Conservation (phyloP, 192 early-diverging fungal genomes). For the Linnemannia hyalina region DNA sequence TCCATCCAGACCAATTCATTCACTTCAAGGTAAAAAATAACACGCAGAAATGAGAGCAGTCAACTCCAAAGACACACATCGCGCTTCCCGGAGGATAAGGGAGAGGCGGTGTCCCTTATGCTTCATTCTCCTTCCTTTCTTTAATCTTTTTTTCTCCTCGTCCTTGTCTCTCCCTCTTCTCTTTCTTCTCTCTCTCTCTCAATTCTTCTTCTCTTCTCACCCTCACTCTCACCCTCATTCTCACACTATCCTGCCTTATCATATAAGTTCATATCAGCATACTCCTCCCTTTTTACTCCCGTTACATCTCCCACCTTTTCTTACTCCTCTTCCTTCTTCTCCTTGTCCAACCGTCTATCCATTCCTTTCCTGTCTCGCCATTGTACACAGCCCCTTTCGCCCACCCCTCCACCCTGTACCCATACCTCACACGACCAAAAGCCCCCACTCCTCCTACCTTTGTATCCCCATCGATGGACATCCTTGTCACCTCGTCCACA, state of each 20-base stretch:
- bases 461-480: neutral
- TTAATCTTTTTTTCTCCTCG: neutral
- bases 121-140: neutral
- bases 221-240: neutral
- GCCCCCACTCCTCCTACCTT: neutral
- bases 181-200: neutral
- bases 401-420: neutral
- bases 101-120: neutral
- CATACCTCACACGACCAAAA: slow-evolving; percentile 1
- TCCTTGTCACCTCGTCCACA: neutral
- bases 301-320: neutral
- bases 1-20: neutral
- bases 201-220: neutral
- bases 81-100: neutral
- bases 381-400: neutral
- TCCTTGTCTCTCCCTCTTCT: neutral
- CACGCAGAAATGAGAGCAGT: neutral
- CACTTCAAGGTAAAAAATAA: too few species aligned
- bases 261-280: neutral
- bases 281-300: neutral
- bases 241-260: slow-evolving; percentile 1
- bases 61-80: too few species aligned
- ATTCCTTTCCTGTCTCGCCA: neutral
- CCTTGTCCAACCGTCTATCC: neutral
- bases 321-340: neutral